Evolutionary conservation across 2,329 filamentous ascomycete species (phyloP).

Genomic region (Aschersonia sp.): DNA sequence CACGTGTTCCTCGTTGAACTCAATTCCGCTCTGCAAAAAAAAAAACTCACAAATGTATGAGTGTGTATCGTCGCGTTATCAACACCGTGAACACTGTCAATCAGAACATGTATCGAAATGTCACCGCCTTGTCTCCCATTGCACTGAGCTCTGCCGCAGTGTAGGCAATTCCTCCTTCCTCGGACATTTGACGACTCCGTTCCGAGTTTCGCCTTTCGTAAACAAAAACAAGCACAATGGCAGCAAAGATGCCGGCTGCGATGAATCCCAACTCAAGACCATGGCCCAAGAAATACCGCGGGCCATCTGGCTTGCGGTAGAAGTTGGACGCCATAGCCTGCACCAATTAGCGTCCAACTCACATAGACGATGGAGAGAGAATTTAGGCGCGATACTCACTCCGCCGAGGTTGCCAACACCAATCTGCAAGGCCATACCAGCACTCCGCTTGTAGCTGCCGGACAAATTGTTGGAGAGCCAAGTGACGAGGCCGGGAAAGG

Average conservation of each 20-base stretch:
- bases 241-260: conserved; percentile 26
- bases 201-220: conserved; percentile 46
- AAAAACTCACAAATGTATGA: too few species aligned
- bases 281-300: conserved; percentile 35
- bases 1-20: too few species aligned
- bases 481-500: conserved; percentile 61
- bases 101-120: conserved; percentile 46
- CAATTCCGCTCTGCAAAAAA: too few species aligned
- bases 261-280: conserved; percentile 36
- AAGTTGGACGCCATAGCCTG: conserved; percentile 59
- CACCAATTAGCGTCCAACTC: neutral
- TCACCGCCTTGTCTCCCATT: conserved; percentile 45
- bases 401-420: conserved; percentile 44
- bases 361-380: neutral
- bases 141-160: conserved; percentile 37
- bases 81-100: neutral
- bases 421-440: conserved; percentile 51
- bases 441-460: conserved; percentile 46
- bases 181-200: conserved; percentile 29
- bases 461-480: conserved; percentile 73
- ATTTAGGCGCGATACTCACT: conserved; percentile 13
- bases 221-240: conserved; percentile 26
- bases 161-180: conserved; percentile 22
- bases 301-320: conserved; percentile 38
- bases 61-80: too few species aligned